These are phyloP conservation scores for Trypanosoma boissoni DNA, from an alignment of 208 protist genomes.

Conservation along the genomic window DNA sequence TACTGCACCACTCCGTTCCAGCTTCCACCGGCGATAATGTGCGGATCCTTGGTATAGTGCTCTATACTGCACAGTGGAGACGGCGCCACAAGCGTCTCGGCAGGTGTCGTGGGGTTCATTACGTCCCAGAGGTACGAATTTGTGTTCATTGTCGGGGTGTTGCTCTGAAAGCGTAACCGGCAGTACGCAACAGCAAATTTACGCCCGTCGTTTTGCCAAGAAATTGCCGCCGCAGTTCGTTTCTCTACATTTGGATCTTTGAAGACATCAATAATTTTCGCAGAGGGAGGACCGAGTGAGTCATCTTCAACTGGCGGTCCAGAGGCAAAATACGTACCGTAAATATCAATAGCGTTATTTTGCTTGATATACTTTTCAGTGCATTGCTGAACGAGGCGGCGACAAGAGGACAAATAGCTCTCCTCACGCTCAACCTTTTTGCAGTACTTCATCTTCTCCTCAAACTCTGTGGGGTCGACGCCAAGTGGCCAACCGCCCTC, in stretches of 20 bases:
- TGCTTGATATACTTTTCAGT: slow-evolving; percentile 93
- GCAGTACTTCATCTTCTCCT: slow-evolving; percentile 95
- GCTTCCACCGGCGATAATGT: slow-evolving; percentile 95
- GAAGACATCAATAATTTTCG: slow-evolving; percentile 94
- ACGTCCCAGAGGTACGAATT: slow-evolving; percentile 97
- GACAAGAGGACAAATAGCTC: slow-evolving; percentile 90
- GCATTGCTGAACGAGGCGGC: slow-evolving; percentile 80
- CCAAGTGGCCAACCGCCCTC: slow-evolving; percentile 97
- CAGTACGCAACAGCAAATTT: slow-evolving; percentile 95
- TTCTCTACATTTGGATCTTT: slow-evolving; percentile 90
- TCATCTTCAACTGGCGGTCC: slow-evolving; percentile 74
- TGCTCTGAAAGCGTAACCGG: slow-evolving; percentile 93
- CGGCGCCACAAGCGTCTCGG: slow-evolving; percentile 87
- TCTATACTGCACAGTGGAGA: slow-evolving; percentile 94
- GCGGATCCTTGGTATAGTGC: slow-evolving; percentile 95
- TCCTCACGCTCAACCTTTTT: slow-evolving; percentile 97
- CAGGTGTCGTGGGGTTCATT: slow-evolving; percentile 94
- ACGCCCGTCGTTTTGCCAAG: slow-evolving; percentile 93
- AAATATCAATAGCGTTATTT: slow-evolving; percentile 98
- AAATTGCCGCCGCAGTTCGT: slow-evolving; percentile 90
- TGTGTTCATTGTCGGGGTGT: slow-evolving; percentile 86
- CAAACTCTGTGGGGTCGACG: slow-evolving; percentile 94
- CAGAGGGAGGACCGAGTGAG: slow-evolving; percentile 78
- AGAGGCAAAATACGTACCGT: slow-evolving; percentile 94
- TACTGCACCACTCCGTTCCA: slow-evolving; percentile 97